Base-by-base conservation (phyloP, 2,329 filamentous ascomycete species). In the Niveomyces coronatus region DNA sequence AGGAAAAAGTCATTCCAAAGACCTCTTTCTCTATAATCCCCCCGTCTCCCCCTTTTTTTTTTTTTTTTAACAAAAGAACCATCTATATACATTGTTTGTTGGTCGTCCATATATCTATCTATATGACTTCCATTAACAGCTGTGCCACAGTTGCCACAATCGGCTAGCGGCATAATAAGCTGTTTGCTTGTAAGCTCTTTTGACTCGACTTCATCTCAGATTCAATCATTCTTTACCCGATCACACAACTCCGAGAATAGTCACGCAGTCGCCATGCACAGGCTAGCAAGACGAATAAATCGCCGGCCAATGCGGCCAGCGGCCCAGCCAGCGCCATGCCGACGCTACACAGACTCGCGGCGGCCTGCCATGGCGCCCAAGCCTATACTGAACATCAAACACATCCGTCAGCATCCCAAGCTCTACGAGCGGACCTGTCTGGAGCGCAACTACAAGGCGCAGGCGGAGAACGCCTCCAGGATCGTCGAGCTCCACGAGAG, bases 321-420 rank as follows among this genome's bases (percentile, higher is more conserved):
- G 38, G 35, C 46, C 19, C 42, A 39, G 8, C 37, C 43, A 3
- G 31, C 39, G 36, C 26, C 44, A 24, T 28, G 24, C 30, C 52
- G 51, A 31, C 34, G 44, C 41, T 49, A 53, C 27, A 47, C 50
- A n/a, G 52, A 55, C 32, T 38, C 42, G 31, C 58, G 56, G 41
- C 70, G 79, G 27, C 82, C 83, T 4, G 68, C 82, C 2, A 79
- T 74, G 37, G 87, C 85, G 11, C 87, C 86, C 9, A 89, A 85
- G 56, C 76, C 85, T 18, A 73, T 73, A 32, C 72, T 93, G 47
- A 83, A 95, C 63, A 72, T 94, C 55, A 89, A 85, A 58, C 82
- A 91, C 63, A 94, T 98, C 57, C 87, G 88, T 41, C 74, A 86
- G 53, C 84, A 93, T 60, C 76, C 83, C 13, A 75, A 80, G 11